Conservation (phyloP, 2,329 filamentous ascomycete species). For the Pseudocercospora cruenta region DNA sequence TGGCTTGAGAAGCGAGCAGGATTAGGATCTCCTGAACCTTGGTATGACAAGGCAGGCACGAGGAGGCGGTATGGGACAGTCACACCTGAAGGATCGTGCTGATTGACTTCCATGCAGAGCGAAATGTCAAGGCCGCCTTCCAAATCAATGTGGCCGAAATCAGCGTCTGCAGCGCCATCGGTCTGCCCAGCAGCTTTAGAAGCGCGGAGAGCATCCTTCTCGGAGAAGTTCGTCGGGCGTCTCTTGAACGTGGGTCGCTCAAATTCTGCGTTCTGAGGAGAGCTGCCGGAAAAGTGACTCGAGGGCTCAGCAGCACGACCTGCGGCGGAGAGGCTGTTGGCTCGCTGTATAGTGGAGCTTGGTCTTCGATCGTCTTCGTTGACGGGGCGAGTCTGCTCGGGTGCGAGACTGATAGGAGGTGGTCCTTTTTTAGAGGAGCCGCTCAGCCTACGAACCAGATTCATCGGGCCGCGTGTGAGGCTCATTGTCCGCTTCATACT, state of each 20-base stretch:
- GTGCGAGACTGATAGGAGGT: slow-evolving; percentile 20
- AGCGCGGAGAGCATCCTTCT: slow-evolving; percentile 41
- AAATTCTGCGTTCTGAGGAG: slow-evolving; percentile 12
- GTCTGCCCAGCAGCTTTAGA: slow-evolving; percentile 37
- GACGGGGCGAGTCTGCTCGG: slow-evolving; percentile 27
- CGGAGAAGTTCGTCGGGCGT: slow-evolving; percentile 47
- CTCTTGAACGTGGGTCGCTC: slow-evolving; percentile 48
- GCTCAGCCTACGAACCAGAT: slow-evolving; percentile 48
- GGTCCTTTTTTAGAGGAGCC: slow-evolving; percentile 34
- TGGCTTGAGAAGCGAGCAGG: slow-evolving; percentile 27
- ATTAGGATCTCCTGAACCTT: slow-evolving; percentile 37
- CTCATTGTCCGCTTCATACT: slow-evolving; percentile 40
- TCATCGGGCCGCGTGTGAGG: slow-evolving; percentile 41
- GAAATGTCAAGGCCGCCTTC: slow-evolving; percentile 84
- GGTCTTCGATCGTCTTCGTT: slow-evolving; percentile 19
- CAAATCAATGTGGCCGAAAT: slow-evolving; percentile 67
- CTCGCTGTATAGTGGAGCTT: slow-evolving; percentile 22
- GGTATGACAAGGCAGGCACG: slow-evolving; percentile 71
- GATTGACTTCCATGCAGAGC: slow-evolving; percentile 85
- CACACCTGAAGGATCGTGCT: slow-evolving; percentile 82
- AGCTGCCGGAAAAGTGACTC: slow-evolving; percentile 14
- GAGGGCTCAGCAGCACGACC: not conserved
- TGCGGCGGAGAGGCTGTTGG: slow-evolving; percentile 30
- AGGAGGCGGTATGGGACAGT: slow-evolving; percentile 86
- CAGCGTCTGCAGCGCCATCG: slow-evolving; percentile 57